A percentile compares a stretch with the other conserved stretches of the same genome.
phyloP scores from a whole-genome alignment of 1,284 basidiomycete genomes.

The Naganishia cerealis region DNA sequence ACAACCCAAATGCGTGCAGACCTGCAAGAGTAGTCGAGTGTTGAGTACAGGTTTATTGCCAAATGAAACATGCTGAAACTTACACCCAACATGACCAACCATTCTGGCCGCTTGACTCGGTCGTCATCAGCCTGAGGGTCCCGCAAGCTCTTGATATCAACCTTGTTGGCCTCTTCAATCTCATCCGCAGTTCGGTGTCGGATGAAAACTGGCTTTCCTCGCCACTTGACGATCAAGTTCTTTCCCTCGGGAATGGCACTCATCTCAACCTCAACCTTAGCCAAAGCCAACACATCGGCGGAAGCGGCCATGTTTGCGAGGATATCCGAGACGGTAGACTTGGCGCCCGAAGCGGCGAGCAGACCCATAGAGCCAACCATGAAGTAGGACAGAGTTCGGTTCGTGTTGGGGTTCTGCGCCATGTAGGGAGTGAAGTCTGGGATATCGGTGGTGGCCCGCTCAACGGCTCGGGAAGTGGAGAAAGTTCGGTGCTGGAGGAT shows the following conservation, averaged over 20 bases:
- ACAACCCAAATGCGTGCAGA: slow-evolving; percentile 96
- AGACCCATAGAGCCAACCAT: slow-evolving; percentile 96
- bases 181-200: slow-evolving; percentile 90
- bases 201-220: slow-evolving; percentile 92
- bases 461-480: slow-evolving; percentile 59
- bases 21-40: background rate
- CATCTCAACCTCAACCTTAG: slow-evolving; percentile 96
- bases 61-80: background rate
- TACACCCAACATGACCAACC: slow-evolving; percentile 92
- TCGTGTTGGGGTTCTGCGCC: slow-evolving; percentile 64
- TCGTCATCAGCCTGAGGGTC: slow-evolving; percentile 90
- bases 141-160: slow-evolving; percentile 82
- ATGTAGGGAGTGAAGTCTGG: slow-evolving; percentile 88
- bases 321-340: slow-evolving; percentile 91
- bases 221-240: slow-evolving; percentile 45
- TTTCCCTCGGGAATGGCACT: slow-evolving; percentile 91
- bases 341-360: slow-evolving; percentile 88
- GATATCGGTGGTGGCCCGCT: slow-evolving; percentile 61
- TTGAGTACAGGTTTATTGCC: background rate
- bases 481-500: slow-evolving; percentile 61
- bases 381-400: slow-evolving; percentile 90
- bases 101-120: slow-evolving; percentile 91
- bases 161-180: slow-evolving; percentile 85
- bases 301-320: slow-evolving; percentile 94
- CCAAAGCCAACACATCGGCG: slow-evolving; percentile 94